These are phyloP conservation scores for Aspergillus melleus DNA, from an alignment of 2,329 filamentous ascomycete genomes.

Conservation along the genomic window DNA sequence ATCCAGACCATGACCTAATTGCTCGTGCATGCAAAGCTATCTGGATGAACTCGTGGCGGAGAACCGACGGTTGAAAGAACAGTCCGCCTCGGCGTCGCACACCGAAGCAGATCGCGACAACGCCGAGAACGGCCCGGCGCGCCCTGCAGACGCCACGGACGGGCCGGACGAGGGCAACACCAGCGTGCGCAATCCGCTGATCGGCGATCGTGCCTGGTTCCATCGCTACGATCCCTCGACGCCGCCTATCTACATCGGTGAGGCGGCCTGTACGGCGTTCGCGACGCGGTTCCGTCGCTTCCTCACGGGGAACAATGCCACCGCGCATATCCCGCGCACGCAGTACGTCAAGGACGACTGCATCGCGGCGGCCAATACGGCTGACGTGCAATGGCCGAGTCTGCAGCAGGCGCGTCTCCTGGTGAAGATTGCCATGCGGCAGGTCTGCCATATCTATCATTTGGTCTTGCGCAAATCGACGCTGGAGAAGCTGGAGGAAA, in stretches of 20 bases:
- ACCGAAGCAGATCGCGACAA: slow-evolving; percentile 22
- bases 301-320: slow-evolving; percentile 31
- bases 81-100: slow-evolving; percentile 28
- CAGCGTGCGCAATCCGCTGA: slow-evolving; percentile 34
- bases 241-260: slow-evolving; percentile 40
- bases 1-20: not conserved
- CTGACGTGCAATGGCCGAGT: slow-evolving; percentile 36
- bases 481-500: slow-evolving; percentile 41
- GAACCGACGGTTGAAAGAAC: slow-evolving; percentile 32
- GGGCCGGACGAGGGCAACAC: slow-evolving; percentile 28
- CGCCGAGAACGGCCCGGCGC: slow-evolving; percentile 17
- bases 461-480: slow-evolving; percentile 39
- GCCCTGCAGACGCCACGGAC: slow-evolving; percentile 23
- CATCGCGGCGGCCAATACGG: slow-evolving; percentile 29
- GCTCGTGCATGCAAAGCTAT: slow-evolving; percentile 25
- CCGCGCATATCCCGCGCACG: slow-evolving; percentile 35
- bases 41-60: slow-evolving; percentile 36
- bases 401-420: slow-evolving; percentile 38
- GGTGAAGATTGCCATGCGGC: slow-evolving; percentile 38
- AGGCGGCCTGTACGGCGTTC: slow-evolving; percentile 43
- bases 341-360: slow-evolving; percentile 35
- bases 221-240: slow-evolving; percentile 36
- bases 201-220: slow-evolving; percentile 40
- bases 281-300: slow-evolving; percentile 41
- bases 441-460: slow-evolving; percentile 39